Evolutionary conservation across 1,284 basidiomycete genomes (phyloP).

Genomic region (Cutaneotrichosporon curvatum): DNA sequence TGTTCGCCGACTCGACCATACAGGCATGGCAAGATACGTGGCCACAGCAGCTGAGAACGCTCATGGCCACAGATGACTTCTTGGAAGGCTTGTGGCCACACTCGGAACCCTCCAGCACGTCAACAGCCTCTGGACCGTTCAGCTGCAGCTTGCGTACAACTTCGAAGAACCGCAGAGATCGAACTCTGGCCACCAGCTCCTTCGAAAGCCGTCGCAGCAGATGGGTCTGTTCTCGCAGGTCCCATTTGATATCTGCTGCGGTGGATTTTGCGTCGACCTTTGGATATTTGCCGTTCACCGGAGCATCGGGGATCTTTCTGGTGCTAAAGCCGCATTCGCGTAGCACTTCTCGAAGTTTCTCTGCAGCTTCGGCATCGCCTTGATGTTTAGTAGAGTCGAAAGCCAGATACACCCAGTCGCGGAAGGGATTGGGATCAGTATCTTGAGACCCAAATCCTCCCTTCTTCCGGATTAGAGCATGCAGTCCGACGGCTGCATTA

Average conservation of each 20-base stretch:
- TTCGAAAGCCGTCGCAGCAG: conserved; percentile 72
- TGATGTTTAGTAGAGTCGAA: conserved; percentile 51
- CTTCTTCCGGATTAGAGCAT: conserved; percentile 32
- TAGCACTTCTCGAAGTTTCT: conserved; percentile 42
- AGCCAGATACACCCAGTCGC: conserved; percentile 31
- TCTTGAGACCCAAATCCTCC: conserved; percentile 16
- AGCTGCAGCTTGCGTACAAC: conserved; percentile 81
- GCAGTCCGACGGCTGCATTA: conserved; percentile 55
- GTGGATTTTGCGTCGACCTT: conserved; percentile 24
- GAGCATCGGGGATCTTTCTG: conserved; percentile 19
- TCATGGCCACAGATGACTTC: conserved; percentile 59
- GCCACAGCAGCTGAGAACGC: conserved; percentile 81
- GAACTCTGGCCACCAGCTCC: conserved; percentile 78
- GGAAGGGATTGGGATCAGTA: conserved; percentile 31
- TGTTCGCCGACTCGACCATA: conserved; percentile 62
- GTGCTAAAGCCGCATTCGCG: conserved; percentile 41
- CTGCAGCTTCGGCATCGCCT: conserved; percentile 51
- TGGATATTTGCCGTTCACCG: conserved; percentile 39
- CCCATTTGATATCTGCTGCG: conserved; percentile 61
- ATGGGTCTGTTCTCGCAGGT: conserved; percentile 77
- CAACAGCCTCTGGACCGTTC: conserved; percentile 53
- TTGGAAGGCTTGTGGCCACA: conserved; percentile 40
- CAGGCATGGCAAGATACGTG: conserved; percentile 74
- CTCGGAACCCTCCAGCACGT: conserved; percentile 23
- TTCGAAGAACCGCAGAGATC: conserved; percentile 82